Evolutionary conservation across 2,329 filamentous ascomycete genomes (phyloP).

Genomic region (Colletotrichum eremochloae): DNA sequence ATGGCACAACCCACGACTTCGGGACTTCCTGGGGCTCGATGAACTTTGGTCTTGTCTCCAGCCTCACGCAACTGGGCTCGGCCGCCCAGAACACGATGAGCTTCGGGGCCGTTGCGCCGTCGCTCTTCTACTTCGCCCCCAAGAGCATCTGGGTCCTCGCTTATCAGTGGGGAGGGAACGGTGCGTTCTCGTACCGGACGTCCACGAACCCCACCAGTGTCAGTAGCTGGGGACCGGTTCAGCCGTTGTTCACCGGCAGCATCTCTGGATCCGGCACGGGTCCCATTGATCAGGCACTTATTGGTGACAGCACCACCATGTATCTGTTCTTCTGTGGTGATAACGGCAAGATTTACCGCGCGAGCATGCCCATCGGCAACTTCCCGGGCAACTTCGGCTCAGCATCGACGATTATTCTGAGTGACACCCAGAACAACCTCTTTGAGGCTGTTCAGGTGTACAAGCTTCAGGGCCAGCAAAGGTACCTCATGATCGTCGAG

Average conservation of each 20-base stretch:
- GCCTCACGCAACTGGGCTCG: background rate
- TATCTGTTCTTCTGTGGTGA: slow-evolving; percentile 78
- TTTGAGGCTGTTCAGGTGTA: background rate
- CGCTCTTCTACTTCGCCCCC: slow-evolving; percentile 72
- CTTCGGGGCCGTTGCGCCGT: slow-evolving; percentile 66
- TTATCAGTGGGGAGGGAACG: slow-evolving; percentile 70
- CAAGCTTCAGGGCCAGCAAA: background rate
- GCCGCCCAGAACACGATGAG: slow-evolving; percentile 58
- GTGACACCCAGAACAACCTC: background rate
- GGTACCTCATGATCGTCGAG: slow-evolving; percentile 1
- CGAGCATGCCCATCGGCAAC: slow-evolving; percentile 71
- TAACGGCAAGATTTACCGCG: slow-evolving; percentile 75
- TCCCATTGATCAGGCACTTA: slow-evolving; percentile 73
- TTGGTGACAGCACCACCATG: slow-evolving; percentile 72
- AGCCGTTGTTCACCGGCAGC: background rate
- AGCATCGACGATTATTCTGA: slow-evolving; percentile 44
- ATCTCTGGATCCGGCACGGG: slow-evolving; percentile 48
- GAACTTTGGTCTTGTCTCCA: background rate
- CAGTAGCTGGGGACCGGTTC: background rate
- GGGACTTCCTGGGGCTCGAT: background rate
- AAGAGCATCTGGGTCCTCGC: slow-evolving; percentile 73
- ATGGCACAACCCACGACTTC: background rate
- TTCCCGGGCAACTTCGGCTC: slow-evolving; percentile 73
- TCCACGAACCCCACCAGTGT: slow-evolving; percentile 50
- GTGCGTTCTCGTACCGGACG: slow-evolving; percentile 71